These are phyloP conservation scores for Penicillium digitatum DNA, from an alignment of 2,329 filamentous ascomycete genomes.

Conservation along the genomic window DNA sequence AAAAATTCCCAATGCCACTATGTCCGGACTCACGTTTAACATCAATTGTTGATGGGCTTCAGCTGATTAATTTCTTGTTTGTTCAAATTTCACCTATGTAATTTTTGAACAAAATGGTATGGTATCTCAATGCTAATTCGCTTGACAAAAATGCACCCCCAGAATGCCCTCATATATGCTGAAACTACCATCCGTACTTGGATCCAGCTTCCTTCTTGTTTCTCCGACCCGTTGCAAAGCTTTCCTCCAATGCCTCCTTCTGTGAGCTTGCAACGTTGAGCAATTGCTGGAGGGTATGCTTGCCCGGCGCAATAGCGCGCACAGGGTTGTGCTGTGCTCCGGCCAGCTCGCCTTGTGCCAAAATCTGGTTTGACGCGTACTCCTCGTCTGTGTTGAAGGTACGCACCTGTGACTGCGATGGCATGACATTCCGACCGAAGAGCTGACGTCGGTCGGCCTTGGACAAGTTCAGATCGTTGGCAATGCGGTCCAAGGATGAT, in stretches of 20 bases:
- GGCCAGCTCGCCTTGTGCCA: constrained; percentile 55
- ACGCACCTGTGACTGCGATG: constrained; percentile 62
- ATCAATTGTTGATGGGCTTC: too few species aligned
- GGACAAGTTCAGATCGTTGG: constrained; percentile 73
- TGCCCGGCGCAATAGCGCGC: constrained; percentile 75
- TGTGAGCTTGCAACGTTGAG: constrained; percentile 79
- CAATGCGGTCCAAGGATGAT: constrained; percentile 61
- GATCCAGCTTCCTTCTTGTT: constrained; percentile 78
- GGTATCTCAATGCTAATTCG: constrained; percentile 14
- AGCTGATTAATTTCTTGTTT: too few species aligned
- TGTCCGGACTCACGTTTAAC: too few species aligned
- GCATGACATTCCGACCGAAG: constrained; percentile 63
- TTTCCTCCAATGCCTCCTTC: constrained; percentile 83
- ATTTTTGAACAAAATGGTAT: constrained; percentile 3
- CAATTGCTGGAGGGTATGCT: constrained; percentile 83
- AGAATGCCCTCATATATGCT: neutral
- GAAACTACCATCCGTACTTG: constrained; percentile 71
- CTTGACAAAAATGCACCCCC: neutral
- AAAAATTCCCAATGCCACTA: too few species aligned
- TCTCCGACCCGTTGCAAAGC: constrained; percentile 74
- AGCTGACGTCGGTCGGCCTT: constrained; percentile 74
- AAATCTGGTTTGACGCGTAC: constrained; percentile 76
- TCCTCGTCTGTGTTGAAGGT: constrained; percentile 87
- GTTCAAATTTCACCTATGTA: neutral
- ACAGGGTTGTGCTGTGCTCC: constrained; percentile 71